Evolutionary conservation across 2,329 filamentous ascomycete species (phyloP).

Genomic region (Exophiala xenobiotica): DNA sequence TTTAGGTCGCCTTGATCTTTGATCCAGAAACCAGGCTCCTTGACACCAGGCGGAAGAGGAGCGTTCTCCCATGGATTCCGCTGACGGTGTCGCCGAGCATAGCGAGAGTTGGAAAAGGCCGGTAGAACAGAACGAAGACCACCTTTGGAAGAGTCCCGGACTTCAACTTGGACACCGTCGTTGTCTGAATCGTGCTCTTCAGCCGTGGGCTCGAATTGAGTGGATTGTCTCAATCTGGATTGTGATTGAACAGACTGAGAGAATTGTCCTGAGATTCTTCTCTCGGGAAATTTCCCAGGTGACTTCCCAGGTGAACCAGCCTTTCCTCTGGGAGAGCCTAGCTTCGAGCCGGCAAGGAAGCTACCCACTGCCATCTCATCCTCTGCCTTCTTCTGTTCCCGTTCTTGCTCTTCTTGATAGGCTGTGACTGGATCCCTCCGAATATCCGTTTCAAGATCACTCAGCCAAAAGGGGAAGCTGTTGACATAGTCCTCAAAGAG

Average conservation of each 20-base stretch:
- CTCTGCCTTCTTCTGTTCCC: constrained; percentile 75
- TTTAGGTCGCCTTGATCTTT: constrained; percentile 91
- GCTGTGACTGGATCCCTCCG: constrained; percentile 86
- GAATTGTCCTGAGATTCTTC: constrained; percentile 20
- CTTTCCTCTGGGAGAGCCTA: constrained; percentile 25
- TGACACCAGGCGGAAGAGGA: constrained; percentile 80
- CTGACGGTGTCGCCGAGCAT: constrained; percentile 56
- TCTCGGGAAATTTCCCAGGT: constrained; percentile 24
- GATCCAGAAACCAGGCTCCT: constrained; percentile 80
- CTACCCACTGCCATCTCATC: constrained; percentile 88
- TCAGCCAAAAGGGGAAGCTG: constrained; percentile 92
- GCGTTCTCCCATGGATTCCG: constrained; percentile 40
- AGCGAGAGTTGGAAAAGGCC: constrained; percentile 77
- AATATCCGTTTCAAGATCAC: constrained; percentile 88
- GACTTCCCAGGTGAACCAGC: constrained; percentile 27
- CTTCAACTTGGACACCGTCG: constrained; percentile 40
- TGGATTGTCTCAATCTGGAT: constrained; percentile 3
- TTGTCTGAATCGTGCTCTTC: constrained; percentile 52
- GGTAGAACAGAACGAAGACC: constrained; percentile 72
- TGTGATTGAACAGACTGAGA: constrained; percentile 32
- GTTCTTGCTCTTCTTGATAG: constrained; percentile 87
- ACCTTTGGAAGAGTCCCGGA: constrained; percentile 48
- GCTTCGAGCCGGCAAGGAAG: constrained; percentile 62
- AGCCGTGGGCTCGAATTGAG: constrained; percentile 31
- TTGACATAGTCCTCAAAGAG: constrained; percentile 97